Evolutionary conservation across 2,329 filamentous ascomycete species (phyloP).

Genomic region (Lachnellula hyalina): DNA sequence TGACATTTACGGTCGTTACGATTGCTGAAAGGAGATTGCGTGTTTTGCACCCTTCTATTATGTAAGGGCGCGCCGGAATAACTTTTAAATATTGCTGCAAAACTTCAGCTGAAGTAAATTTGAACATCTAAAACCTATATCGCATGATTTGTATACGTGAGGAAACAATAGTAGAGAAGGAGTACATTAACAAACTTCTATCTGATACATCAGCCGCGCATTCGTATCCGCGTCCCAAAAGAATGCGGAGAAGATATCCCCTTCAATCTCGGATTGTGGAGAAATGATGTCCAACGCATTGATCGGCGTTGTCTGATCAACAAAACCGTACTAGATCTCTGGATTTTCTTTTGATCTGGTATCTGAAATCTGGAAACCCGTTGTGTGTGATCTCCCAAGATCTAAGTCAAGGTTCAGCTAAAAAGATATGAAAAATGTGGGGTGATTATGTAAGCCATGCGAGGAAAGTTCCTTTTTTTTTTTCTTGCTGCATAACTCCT

Average conservation of each 20-base stretch:
- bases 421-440: not conserved
- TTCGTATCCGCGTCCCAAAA: not conserved
- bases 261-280: slow-evolving; percentile 1
- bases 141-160: not conserved
- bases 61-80: not conserved
- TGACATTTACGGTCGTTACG: slow-evolving; percentile 17
- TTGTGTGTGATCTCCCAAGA: not conserved
- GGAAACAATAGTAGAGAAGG: not conserved
- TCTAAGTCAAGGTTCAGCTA: not conserved
- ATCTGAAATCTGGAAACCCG: not conserved
- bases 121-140: not conserved
- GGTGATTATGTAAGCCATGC: not conserved
- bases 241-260: slow-evolving; percentile 7
- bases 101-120: slow-evolving; percentile 2
- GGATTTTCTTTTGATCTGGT: not conserved
- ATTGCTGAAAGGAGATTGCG: slow-evolving; percentile 3
- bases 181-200: not conserved
- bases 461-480: not conserved
- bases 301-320: slow-evolving; percentile 11
- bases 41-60: not conserved
- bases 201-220: not conserved
- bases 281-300: not conserved
- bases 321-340: slow-evolving; percentile 1
- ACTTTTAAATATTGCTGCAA: not conserved
- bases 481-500: not conserved